Conservation (phyloP, 73 alveolate species). For the Paramecium bursaria region DNA sequence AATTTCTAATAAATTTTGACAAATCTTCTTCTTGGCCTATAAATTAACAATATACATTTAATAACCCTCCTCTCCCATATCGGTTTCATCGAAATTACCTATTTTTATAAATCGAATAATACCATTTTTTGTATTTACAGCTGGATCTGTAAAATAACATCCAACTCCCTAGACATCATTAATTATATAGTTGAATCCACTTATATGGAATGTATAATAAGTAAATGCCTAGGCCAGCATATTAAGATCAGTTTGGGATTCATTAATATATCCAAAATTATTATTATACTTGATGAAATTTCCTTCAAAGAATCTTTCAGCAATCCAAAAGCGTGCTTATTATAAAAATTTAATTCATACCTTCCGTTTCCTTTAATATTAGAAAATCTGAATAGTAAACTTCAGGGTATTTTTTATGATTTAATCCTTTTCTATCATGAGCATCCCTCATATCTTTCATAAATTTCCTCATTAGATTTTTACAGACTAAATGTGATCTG, state of each 20-base stretch:
- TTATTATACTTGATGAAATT: slow-evolving; percentile 44
- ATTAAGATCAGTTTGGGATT: neutral
- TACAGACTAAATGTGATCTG: slow-evolving; percentile 29
- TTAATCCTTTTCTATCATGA: neutral
- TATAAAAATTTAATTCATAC: neutral
- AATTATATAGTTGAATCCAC: slow-evolving; percentile 25
- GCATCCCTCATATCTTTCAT: neutral
- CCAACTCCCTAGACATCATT: slow-evolving; percentile 59
- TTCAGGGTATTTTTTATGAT: neutral
- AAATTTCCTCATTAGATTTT: neutral
- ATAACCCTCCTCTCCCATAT: slow-evolving; percentile 16
- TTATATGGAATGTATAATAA: slow-evolving; percentile 13
- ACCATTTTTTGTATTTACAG: slow-evolving; percentile 20
- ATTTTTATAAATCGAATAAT: neutral
- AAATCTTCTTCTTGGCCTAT: neutral
- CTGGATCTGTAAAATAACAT: slow-evolving; percentile 54
- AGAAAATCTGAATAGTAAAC: slow-evolving; percentile 2
- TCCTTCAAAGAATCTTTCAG: slow-evolving; percentile 58
- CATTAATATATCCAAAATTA: slow-evolving; percentile 49
- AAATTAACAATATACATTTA: neutral
- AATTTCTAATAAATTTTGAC: neutral
- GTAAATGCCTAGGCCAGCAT: slow-evolving; percentile 37
- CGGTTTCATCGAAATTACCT: slow-evolving; percentile 23
- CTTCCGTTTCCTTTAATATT: slow-evolving; percentile 2
- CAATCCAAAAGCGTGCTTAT: slow-evolving; percentile 46